Base-by-base conservation (phyloP, 106 monocot species). In the Alisma plantagoaquatica region DNA sequence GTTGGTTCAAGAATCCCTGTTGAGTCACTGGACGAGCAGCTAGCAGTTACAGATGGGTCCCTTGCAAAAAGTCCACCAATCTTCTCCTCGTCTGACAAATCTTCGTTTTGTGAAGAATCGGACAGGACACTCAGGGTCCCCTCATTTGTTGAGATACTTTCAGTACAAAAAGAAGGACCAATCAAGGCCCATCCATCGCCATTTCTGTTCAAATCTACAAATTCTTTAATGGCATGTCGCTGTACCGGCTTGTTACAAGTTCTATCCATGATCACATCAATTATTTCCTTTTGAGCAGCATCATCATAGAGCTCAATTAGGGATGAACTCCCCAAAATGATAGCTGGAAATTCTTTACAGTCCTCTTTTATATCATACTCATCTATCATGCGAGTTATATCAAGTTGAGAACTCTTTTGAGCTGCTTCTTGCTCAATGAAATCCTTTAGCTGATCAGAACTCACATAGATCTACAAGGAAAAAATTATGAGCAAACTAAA, bases 301-400 rank as follows among this genome's bases (percentile, higher is more conserved):
- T 74, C 77, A n/a, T 73, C 65, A 70, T 98, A 98, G 18, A 98
- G 62, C 65, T 79, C 74, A 59, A 90, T 30, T 31, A 51, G 24
- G 46, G 85, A 67, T 59, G 89, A 78, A 59, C 82, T 71, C 33
- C 98, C 98, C 30, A 98, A 29, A 46, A 56, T 65, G 14, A 98
- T 98, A 70, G 70, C 76, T 48, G 90, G 90, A 76, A 90, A 98
- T 60, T 57, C 86, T 42, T 50, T 66, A 67, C 70, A 67, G 16
- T 59, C 73, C 41, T 71, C 43, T 60, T 59, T 33, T 30, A 86
- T 62, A 75, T 86, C 76, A 61, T 75, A 33, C 46, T 84, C 71
- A 50, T 82, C 70, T 19, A 60, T 23, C 27, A 60, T 29, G 49
- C 24, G 57, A 45, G 65, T 54, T 23, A 51, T 31, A 59, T 59